Base-by-base conservation (phyloP, 208 protist species). In the Phytomonas sp. region DNA sequence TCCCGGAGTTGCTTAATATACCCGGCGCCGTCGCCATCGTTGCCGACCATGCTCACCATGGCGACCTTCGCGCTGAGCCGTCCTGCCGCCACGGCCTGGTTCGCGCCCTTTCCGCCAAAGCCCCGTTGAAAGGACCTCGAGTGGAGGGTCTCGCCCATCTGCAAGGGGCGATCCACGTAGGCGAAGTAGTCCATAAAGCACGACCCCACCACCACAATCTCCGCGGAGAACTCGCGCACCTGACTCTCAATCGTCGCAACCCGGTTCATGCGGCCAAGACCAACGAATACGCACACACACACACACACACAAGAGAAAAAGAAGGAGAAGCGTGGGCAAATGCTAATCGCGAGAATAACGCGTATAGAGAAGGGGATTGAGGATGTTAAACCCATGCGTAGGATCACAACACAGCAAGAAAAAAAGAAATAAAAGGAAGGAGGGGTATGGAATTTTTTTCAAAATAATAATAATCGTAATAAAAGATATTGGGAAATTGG, bases 81-180 rank as follows among this genome's bases (percentile, higher is more conserved):
- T 11, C 88, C 91, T 7, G 84, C 89, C 23, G 83, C 82, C 16
- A 96, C 88, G 11, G 94, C 86, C 77, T 97, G 93, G 76, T 98
- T 98, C 10, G 90, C 91, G n/a, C 95, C 95, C 73, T 98, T 98
- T 4, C 95, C 95, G 45, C 95, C 95, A 76, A 97, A 98, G 6
- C 90, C 89, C 76, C 94, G 92, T 37, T 81, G 63, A 71, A 96
- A 97, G 29, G 69, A 83, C 66, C 81, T 36, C 2, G 85, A 95
- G 72, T 91, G 86, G 73, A 97, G 84, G n/a, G 95, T 97, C 80
- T 98, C 93, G n/a, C 95, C 93, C 31, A 88, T 69, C 75, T 93
- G 83, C 19, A 94, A 94, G 67, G 94, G 69, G 78, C 83, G 86
- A 31, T 92, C 81, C 11, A 97, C 93, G 61, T 94, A 97, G 36